Base-by-base conservation (phyloP, 257 asterid species). In the Solanum corneliomulleri region DNA sequence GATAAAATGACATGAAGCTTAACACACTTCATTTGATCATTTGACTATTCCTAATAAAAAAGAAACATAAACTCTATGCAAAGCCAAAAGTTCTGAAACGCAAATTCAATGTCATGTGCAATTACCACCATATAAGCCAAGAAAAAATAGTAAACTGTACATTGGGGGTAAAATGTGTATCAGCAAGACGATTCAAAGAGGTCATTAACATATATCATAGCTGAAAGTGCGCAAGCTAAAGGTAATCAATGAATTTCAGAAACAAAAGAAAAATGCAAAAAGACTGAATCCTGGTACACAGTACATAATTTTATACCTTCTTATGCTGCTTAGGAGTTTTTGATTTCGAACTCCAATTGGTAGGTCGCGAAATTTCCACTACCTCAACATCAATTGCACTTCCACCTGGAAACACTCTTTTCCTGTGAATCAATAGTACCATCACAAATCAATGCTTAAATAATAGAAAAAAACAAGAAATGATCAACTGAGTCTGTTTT, bases 341-440 rank as follows among this genome's bases (percentile, higher is more conserved):
- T 68, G 93, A 85, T 62, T 87, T 88, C 15, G 92, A 86, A 52
- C 91, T 85, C 84, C 89, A 90, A 89, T 86, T 89, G 84, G 60
- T 31, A 64, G 93, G 94, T 85, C 94, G 93, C 86, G 94, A 45
- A 21, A 89, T 85, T 87, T 95, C 98, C 89, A 89, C 87, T 87
- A 89, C 96, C 23, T 93, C 97, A 86, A 87, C 93, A n/a, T 93
- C 97, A 75, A 89, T 88, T 82, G 88, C 92, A 87, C 94, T 69
- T 76, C 95, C 93, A 90, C 91, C 94, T 21, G 91, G 85, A 72
- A 94, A 92, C 78, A 90, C 91, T 92, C 94, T 92, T 90, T 94
- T 94, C 97, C 99, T 95, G 90, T 88, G 82, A 85, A 41, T 88
- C 88, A 87, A 88, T 88, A 16, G 56, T 41, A 72, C 64, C 89